These are phyloP conservation scores for Arthrobotrys musiformis DNA, from an alignment of 2,329 filamentous ascomycete species.

Conservation along the genomic window DNA sequence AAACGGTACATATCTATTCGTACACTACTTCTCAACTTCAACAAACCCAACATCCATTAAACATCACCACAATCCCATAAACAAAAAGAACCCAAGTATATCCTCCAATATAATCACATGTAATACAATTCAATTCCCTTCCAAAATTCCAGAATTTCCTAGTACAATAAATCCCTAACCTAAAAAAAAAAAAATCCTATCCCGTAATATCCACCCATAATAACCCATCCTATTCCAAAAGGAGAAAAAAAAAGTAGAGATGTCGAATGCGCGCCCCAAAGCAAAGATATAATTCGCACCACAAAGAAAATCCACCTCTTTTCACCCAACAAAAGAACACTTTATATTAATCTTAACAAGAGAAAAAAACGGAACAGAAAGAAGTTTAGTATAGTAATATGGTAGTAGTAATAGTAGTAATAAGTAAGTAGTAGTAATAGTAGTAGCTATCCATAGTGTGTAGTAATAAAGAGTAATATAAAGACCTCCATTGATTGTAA, in stretches of 20 bases:
- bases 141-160: slow-evolving; percentile 3
- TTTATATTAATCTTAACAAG: slow-evolving; percentile 45
- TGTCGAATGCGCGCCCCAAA: not conserved
- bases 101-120: slow-evolving; percentile 13
- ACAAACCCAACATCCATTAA: no score
- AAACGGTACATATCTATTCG: no score
- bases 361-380: slow-evolving; percentile 58
- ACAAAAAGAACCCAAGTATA: not conserved
- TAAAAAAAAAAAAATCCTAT: slow-evolving; percentile 6
- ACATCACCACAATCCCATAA: not conserved
- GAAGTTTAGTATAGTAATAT: slow-evolving; percentile 47
- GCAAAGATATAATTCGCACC: slow-evolving; percentile 2
- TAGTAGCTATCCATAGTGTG: not conserved
- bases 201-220: slow-evolving; percentile 23
- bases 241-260: not conserved
- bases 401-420: slow-evolving; percentile 1
- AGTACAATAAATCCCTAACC: not conserved
- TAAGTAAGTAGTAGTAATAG: not conserved
- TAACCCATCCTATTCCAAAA: not conserved
- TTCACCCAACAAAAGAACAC: no score
- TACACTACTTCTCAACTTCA: no score
- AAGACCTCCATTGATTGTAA: slow-evolving; percentile 36
- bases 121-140: slow-evolving; percentile 43
- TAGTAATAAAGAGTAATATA: no score
- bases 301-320: slow-evolving; percentile 36